Evolutionary conservation across 371 early-diverging fungal genomes (phyloP).

Genomic region (Mortierella sp.): DNA sequence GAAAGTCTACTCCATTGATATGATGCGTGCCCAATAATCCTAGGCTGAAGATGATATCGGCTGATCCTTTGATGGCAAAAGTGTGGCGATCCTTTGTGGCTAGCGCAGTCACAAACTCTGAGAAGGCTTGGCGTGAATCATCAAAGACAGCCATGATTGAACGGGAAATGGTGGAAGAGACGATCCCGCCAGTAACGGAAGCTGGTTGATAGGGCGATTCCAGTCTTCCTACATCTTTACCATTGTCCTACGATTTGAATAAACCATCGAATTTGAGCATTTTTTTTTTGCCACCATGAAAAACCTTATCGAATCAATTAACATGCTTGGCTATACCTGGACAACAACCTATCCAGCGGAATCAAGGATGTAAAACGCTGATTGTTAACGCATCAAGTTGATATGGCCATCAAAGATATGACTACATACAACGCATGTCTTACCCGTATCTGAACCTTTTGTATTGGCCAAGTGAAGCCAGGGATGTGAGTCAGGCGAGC

Average conservation of each 20-base stretch:
- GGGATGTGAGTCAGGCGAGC: conserved; percentile 39
- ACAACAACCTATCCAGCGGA: conserved; percentile 1
- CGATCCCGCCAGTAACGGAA: conserved; percentile 16
- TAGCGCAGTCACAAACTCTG: conserved; percentile 28
- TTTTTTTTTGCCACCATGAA: not conserved
- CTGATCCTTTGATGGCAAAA: conserved; percentile 32
- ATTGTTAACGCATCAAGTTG: no score
- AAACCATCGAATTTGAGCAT: not conserved
- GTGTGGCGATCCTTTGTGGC: conserved; percentile 29
- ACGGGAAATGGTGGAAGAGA: conserved; percentile 18
- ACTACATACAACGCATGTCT: not conserved
- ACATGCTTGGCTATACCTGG: not conserved
- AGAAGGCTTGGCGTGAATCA: conserved; percentile 11
- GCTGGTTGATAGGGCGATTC: conserved; percentile 40
- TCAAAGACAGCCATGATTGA: conserved; percentile 25
- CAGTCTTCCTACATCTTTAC: conserved; percentile 27
- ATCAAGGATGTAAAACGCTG: not conserved
- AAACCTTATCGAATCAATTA: no score
- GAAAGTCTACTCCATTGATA: conserved; percentile 29
- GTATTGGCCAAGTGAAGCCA: conserved; percentile 48
- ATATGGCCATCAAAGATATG: not conserved
- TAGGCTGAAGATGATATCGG: conserved; percentile 37
- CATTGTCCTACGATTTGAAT: conserved; percentile 26
- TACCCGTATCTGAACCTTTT: conserved; percentile 33
- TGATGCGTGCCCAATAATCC: conserved; percentile 35